Evolutionary conservation across 352 stramenopile species (phyloP).

Genomic region (Phytophthora palmivora): DNA sequence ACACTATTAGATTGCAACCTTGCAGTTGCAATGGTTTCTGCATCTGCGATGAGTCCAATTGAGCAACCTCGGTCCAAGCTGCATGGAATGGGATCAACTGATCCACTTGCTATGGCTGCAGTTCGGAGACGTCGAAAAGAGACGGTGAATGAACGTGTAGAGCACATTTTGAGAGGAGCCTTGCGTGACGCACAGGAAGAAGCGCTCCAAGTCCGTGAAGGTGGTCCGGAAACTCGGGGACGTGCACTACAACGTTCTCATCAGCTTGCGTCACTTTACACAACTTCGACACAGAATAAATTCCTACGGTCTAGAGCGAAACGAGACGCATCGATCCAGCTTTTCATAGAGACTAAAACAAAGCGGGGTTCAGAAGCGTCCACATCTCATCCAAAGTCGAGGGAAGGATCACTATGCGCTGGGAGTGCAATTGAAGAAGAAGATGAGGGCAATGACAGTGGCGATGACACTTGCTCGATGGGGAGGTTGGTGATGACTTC

Average conservation of each 20-base stretch:
- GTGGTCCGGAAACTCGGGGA: constrained; percentile 37
- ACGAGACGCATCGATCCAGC: constrained; percentile 7
- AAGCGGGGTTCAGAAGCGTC: background rate
- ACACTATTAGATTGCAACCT: too few relatives aligned
- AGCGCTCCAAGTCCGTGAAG: constrained; percentile 23
- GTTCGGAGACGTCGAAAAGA: constrained; percentile 51
- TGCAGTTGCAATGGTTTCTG: constrained; percentile 14
- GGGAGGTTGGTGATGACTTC: constrained; percentile 3
- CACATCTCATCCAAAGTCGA: background rate
- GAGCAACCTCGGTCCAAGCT: constrained; percentile 7
- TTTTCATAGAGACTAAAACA: background rate
- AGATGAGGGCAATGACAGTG: constrained; percentile 26
- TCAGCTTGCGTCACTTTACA: constrained; percentile 59
- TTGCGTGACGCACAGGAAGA: constrained; percentile 46
- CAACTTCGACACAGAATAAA: constrained; percentile 49
- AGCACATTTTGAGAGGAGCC: constrained; percentile 61
- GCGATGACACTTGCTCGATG: constrained; percentile 10
- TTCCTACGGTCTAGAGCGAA: constrained; percentile 41
- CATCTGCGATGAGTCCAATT: constrained; percentile 29
- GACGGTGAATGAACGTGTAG: constrained; percentile 73
- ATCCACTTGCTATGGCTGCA: constrained; percentile 4
- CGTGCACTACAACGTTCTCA: constrained; percentile 42
- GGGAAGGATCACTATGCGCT: constrained; percentile 12
- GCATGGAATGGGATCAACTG: background rate
- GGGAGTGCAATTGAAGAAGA: constrained; percentile 17